A percentile compares a stretch with the other conserved stretches of the same genome.
Evolutionary conservation across 805 yeast species (phyloP).

Genomic region (Yarrowia sp.): DNA sequence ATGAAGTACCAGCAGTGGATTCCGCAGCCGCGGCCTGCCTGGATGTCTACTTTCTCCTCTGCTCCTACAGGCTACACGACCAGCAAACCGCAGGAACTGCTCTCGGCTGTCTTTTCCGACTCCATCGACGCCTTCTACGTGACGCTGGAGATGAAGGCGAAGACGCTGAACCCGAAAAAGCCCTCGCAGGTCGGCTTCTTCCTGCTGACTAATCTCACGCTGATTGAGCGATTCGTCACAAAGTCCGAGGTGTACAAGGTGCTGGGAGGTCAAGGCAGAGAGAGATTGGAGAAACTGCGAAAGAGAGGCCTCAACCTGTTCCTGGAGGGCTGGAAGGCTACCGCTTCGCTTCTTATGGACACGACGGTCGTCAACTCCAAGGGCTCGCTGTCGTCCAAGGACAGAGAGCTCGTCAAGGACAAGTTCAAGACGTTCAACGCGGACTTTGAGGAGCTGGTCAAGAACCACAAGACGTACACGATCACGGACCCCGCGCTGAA

Average conservation of each 20-base stretch:
- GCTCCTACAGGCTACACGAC: constrained; percentile 46
- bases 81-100: constrained; percentile 48
- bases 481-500: constrained; percentile 67
- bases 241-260: constrained; percentile 44
- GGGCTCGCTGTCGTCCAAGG: constrained; percentile 56
- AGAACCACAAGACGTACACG: constrained; percentile 60
- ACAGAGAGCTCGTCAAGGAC: constrained; percentile 78
- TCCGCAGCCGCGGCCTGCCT: constrained; percentile 55
- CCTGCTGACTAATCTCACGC: constrained; percentile 64
- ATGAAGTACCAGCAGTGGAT: constrained; percentile 68
- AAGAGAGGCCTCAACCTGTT: constrained; percentile 72
- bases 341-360: constrained; percentile 75
- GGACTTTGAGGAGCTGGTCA: constrained; percentile 74
- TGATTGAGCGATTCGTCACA: constrained; percentile 70
- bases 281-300: constrained; percentile 63
- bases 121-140: constrained; percentile 70
- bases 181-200: constrained; percentile 58
- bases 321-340: constrained; percentile 70
- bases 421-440: constrained; percentile 78
- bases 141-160: constrained; percentile 60
- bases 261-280: constrained; percentile 58
- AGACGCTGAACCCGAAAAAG: constrained; percentile 37
- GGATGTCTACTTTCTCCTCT: constrained; percentile 51
- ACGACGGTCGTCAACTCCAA: constrained; percentile 65
- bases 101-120: constrained; percentile 72